Conservation (phyloP, 2,329 filamentous ascomycete species). For the Sporothrix dimorphospora region DNA sequence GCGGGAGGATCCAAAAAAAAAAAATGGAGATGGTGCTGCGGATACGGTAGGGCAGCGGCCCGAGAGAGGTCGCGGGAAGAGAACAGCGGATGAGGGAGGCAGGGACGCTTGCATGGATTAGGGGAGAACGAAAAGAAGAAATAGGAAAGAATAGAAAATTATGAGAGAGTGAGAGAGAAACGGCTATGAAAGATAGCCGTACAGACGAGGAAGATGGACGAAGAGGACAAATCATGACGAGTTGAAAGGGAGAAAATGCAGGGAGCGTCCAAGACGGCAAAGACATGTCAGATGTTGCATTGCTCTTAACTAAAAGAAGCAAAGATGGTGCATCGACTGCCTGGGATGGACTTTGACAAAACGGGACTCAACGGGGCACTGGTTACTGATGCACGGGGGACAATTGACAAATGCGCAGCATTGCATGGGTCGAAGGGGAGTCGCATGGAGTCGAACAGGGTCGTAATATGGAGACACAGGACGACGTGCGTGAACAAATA, state of each 20-base stretch:
- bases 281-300: not conserved
- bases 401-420: not conserved
- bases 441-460: not conserved
- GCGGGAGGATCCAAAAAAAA: not conserved
- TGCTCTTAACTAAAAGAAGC: slow-evolving; percentile 12
- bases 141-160: not conserved
- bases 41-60: slow-evolving; percentile 6
- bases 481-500: not conserved
- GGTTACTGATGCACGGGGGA: not conserved
- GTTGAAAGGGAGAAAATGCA: not conserved
- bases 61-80: not conserved
- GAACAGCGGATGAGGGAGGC: not conserved
- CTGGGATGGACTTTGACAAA: not conserved
- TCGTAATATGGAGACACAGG: slow-evolving; percentile 10
- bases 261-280: not conserved
- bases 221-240: not conserved
- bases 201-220: not conserved
- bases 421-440: too few relatives aligned
- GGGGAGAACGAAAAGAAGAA: not conserved
- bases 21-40: not conserved
- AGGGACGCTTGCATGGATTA: not conserved
- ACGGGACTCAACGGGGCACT: too few relatives aligned
- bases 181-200: not conserved
- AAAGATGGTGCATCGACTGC: not conserved
- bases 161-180: not conserved